Evolutionary conservation across 805 yeast genomes (phyloP), one percentile per base, ranked within the genome.

Genomic region (Dipodascopsis uninucleata): DNA sequence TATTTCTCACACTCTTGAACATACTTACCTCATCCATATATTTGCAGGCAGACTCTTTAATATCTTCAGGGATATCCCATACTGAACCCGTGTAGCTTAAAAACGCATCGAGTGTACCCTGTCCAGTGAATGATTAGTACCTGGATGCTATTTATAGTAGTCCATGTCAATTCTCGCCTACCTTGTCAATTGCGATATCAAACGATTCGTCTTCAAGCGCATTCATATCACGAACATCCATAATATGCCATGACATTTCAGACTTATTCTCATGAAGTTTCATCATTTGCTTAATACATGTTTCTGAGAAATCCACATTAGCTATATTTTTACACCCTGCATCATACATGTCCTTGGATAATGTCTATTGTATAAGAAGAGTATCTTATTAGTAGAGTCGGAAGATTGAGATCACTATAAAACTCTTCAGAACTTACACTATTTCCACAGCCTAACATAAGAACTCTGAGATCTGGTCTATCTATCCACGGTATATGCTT

Each of bases 401-500:
- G 6, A 3, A n/a, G 8, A 20, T 9, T 6, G 17, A 20, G 23
- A 16, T 5, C 14, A 44, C n/a, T n/a, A n/a, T n/a, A n/a, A n/a
- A n/a, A n/a, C n/a, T n/a, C n/a, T n/a, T n/a, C n/a, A n/a, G n/a
- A n/a, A n/a, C 54, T 4, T 21, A 44, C 53, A 29, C 59, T 53
- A 34, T 57, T 57, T 7, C 61, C 61, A 45, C 61, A 57, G 8
- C 61, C 61, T 6, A 57, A 52, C 61, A 57, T 57, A 14, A 57
- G 29, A 6, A 58, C 38, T 36, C 35, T 43, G 36, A 41, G 18
- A 10, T 29, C 34, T 2, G 39, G 35, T 12, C 14, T 35, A 8
- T 21, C 17, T 28, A 46, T 47, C 41, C 46, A 45, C 9, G 48
- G 42, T n/a, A 57, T 44, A 17, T 52, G 43, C 23, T 42, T 35